Conservation (phyloP, 176 grass and related monocot genomes). For the Bolboschoenus planiculmis region DNA sequence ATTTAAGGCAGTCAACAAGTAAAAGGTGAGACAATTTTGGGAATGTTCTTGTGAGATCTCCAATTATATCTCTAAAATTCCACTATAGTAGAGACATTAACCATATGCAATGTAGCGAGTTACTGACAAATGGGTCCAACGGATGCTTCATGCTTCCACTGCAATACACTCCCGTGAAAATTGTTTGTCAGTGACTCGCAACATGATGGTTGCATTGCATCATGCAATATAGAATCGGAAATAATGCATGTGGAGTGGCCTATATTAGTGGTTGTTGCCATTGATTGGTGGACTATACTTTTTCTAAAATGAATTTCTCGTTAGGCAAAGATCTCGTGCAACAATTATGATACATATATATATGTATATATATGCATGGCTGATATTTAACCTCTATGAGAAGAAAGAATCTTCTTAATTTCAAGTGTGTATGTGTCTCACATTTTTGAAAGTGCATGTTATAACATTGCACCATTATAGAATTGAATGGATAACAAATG, state of each 20-base stretch:
- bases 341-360: background rate
- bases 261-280: background rate
- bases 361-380: background rate
- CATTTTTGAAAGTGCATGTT: background rate
- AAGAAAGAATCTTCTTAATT: background rate
- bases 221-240: background rate
- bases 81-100: background rate
- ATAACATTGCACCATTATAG: background rate
- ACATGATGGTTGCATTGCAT: background rate
- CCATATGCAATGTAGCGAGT: background rate
- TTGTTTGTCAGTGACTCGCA: too few relatives aligned
- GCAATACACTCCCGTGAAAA: too few relatives aligned
- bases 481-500: background rate
- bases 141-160: too few relatives aligned
- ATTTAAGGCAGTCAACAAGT: background rate
- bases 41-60: background rate
- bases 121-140: too few relatives aligned
- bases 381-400: background rate
- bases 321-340: slow-evolving; percentile 5
- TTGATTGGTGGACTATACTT: background rate
- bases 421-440: background rate
- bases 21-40: background rate
- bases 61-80: background rate
- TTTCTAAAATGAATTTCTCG: slow-evolving; percentile 1
- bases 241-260: background rate